These are phyloP conservation scores for Naegleria fowleri DNA, from an alignment of 208 protist species.

Conservation along the genomic window DNA sequence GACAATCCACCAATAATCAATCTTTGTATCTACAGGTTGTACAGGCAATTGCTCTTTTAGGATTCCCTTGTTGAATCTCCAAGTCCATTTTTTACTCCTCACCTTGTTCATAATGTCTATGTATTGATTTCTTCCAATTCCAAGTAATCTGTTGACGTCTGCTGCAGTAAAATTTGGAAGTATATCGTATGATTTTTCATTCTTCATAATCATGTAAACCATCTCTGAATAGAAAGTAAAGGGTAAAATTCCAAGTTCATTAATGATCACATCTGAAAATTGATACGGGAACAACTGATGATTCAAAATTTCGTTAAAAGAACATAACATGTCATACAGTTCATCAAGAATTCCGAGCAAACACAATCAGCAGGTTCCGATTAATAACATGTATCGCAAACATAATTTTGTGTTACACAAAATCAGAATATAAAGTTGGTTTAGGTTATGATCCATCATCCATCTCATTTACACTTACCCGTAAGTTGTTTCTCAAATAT, in stretches of 20 bases:
- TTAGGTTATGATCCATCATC: neutral
- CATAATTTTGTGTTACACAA: too few species aligned
- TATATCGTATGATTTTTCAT: constrained; percentile 76
- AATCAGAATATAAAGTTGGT: too few species aligned
- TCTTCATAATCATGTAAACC: constrained; percentile 22
- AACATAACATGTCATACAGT: neutral
- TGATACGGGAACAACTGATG: constrained; percentile 24
- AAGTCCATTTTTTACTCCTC: constrained; percentile 58
- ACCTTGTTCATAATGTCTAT: constrained; percentile 90
- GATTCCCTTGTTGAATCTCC: constrained; percentile 38
- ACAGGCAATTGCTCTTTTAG: constrained; percentile 49
- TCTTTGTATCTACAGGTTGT: constrained; percentile 43
- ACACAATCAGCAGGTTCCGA: too few species aligned
- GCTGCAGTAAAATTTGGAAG: constrained; percentile 94
- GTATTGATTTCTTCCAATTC: constrained; percentile 93
- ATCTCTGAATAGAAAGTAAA: constrained; percentile 28
- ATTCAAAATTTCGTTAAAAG: neutral
- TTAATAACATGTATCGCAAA: too few species aligned
- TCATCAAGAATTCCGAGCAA: too few species aligned
- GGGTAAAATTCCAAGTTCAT: neutral
- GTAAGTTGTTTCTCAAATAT: neutral
- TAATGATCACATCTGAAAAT: neutral
- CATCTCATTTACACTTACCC: neutral
- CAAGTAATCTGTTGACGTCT: constrained; percentile 81
- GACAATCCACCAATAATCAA: constrained; percentile 63